Evolutionary conservation across 306 rosid genomes (phyloP), one percentile per base, ranked within the genome.

Genomic region (Ammopiptanthus mongolicus): DNA sequence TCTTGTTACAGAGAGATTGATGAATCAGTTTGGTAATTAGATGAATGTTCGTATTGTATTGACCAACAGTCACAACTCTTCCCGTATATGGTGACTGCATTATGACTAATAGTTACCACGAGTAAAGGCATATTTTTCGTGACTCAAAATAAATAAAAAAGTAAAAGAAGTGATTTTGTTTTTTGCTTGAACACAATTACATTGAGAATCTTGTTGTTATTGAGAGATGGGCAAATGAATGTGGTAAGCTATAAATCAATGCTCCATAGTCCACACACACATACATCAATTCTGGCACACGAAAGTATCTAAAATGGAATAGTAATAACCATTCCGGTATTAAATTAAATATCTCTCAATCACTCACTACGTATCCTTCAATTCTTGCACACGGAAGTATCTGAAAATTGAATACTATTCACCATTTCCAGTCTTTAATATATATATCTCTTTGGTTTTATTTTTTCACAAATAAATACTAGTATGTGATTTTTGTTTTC

Each of bases 291-390:
- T 52, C 42, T n/a, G 36, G 56, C 73, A 65, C 56, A 36, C 22
- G 33, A 23, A 23, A 64, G 37, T 57, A 65, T 76, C 42, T 52
- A 39, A 65, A 66, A 55, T 53, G 56, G 22, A 76, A 64, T 76
- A 15, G 47, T 11, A 76, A 65, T 23, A 25, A 65, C 33, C 48
- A 75, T 63, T 46, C 0, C n/a, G 11, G 9, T 8, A 44, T 59
- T 36, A 1, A 61, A 62, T n/a, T n/a, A n/a, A n/a, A n/a, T n/a
- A n/a, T n/a, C n/a, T n/a, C n/a, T n/a, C n/a, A n/a, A 15, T 48
- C 14, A 31, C 25, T 62, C 70, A 62, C 15, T 59, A 11, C 17
- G 4, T 17, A 29, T 28, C 21, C 58, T 73, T 47, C 36, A 18
- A 74, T 33, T 19, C 39, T 47, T 33, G 48, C 28, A 74, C 71